Evolutionary conservation across 768 basidiomycete species (phyloP).

Genomic region (Termitomyces sp.): DNA sequence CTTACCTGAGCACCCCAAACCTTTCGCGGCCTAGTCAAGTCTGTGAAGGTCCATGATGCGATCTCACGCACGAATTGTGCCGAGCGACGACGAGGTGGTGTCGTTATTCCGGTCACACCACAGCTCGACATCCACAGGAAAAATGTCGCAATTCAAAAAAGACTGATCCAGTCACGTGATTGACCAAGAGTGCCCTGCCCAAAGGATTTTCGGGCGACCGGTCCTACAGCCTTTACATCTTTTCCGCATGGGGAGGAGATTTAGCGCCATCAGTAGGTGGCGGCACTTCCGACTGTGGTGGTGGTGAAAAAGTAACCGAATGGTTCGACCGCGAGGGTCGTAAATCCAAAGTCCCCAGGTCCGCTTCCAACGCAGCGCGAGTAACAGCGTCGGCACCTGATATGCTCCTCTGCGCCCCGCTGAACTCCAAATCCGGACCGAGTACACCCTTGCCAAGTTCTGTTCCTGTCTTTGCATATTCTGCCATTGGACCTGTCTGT

Average conservation of each 20-base stretch:
- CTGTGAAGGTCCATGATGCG: background rate
- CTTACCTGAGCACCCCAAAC: background rate
- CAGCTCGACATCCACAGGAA: background rate
- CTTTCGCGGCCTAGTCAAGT: background rate
- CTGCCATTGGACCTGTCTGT: background rate
- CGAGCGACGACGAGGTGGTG: too few relatives aligned
- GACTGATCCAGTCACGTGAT: background rate
- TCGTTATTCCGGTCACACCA: too few relatives aligned
- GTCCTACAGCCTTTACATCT: background rate
- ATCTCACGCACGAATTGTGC: background rate
- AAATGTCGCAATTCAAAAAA: background rate
- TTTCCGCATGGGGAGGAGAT: background rate
- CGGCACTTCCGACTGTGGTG: background rate
- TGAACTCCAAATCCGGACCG: background rate
- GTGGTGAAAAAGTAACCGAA: background rate
- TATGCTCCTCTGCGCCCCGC: conserved; percentile 1
- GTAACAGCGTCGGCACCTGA: conserved; percentile 2
- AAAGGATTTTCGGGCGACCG: too few relatives aligned
- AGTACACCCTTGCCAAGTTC: background rate
- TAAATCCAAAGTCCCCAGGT: background rate
- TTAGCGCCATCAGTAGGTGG: background rate
- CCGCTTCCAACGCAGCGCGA: background rate
- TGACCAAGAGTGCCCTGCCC: too few relatives aligned
- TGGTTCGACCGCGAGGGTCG: background rate
- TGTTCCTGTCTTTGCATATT: background rate